Evolutionary conservation across 2,329 filamentous ascomycete species (phyloP), one percentile per base, ranked within the genome.

Genomic region (Volutella citrinella): DNA sequence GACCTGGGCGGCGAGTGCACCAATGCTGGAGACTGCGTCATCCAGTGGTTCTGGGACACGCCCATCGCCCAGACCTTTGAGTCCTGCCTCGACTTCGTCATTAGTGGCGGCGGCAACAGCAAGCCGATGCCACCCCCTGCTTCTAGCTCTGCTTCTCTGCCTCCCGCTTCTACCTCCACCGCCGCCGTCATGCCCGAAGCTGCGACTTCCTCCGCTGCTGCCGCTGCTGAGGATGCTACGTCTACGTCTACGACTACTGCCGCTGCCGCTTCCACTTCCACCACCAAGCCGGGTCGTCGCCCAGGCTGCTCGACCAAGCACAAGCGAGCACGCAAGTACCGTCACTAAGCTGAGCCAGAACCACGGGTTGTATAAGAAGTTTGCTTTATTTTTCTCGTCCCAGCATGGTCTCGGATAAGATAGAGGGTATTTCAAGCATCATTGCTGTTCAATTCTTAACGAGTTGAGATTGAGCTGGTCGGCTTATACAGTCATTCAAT

Each of bases 21-120:
- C 22, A 65, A 56, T 10, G 65, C 68, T 14, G 76, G 76, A 24
- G 59, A 63, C 39, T 66, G 63, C 30, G 73, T 73, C 5, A 64
- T 82, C 27, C 78, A 82, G 57, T 80, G 77, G 76, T 80, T 66
- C 57, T 82, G 78, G 78, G 66, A 78, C 40, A 74, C 76, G 5
- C 53, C 59, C 12, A 70, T 75, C 41, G 50, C 72, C 38, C 78
- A 82, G 66, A 80, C 77, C 10, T 82, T 82, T 52, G 73, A 79
- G 63, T 69, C 70, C 30, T 82, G 78, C 58, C 63, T 81, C 32
- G 78, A 82, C 51, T 80, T 83, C 30, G 50, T 51, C 19, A 43
- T 56, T 20, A 36, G 33, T 18, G 37, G 40, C 16, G 23, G 34
- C 26, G 23, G 20, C 22, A 27, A 27, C 14, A 19, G 29, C 23